These are phyloP conservation scores for Staphylotrichum longicolle DNA, from an alignment of 495 filamentous ascomycete species.

Conservation along the genomic window DNA sequence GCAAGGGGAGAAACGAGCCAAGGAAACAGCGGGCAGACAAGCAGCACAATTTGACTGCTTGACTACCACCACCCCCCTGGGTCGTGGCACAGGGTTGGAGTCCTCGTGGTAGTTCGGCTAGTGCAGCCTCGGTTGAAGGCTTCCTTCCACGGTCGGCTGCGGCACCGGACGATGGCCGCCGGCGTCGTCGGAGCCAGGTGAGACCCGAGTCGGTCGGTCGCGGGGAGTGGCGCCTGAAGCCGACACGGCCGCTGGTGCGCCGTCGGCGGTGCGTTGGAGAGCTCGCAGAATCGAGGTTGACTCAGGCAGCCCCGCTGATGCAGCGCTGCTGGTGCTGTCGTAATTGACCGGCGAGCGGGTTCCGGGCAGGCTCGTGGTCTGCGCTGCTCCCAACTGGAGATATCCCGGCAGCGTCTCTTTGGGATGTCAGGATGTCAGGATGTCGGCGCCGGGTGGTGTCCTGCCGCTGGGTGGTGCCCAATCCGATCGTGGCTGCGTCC, in stretches of 20 bases:
- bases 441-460: slow-evolving; percentile 12
- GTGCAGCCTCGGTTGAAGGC: slow-evolving; percentile 5
- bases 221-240: neutral
- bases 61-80: slow-evolving; percentile 26
- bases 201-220: neutral
- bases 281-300: neutral
- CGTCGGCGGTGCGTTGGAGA: too few relatives aligned
- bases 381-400: neutral
- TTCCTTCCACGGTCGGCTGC: neutral
- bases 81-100: neutral
- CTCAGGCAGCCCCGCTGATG: too few relatives aligned
- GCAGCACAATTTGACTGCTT: slow-evolving; percentile 23
- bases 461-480: slow-evolving; percentile 13
- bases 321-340: neutral
- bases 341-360: slow-evolving; percentile 3
- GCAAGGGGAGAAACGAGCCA: neutral
- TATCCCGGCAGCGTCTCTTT: neutral
- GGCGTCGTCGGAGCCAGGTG: slow-evolving; percentile 1
- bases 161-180: neutral
- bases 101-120: slow-evolving; percentile 3
- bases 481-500: neutral
- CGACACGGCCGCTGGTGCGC: neutral
- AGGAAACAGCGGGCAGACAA: slow-evolving; percentile 12
- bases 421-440: too few relatives aligned
- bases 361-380: neutral